Evolutionary conservation across 2,329 filamentous ascomycete species (phyloP).

Genomic region (Emmonsiellopsis sp.): DNA sequence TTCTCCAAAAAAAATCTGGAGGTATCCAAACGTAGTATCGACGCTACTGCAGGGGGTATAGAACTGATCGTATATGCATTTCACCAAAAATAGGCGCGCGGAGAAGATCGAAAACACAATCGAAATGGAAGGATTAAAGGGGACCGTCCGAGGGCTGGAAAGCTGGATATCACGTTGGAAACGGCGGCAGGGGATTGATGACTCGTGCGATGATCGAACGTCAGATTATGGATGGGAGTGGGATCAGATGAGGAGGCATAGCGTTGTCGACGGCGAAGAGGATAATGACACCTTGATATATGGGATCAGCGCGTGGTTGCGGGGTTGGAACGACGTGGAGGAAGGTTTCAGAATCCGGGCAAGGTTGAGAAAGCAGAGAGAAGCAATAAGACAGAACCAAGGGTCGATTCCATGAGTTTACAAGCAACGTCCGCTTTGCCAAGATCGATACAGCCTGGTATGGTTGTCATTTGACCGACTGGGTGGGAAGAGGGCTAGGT

Average conservation of each 20-base stretch:
- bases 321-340: slow-evolving; percentile 35
- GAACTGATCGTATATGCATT: background rate
- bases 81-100: slow-evolving; percentile 5
- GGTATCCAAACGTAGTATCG: background rate
- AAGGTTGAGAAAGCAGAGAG: slow-evolving; percentile 44
- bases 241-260: background rate
- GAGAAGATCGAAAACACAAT: slow-evolving; percentile 25
- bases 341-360: slow-evolving; percentile 37
- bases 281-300: slow-evolving; percentile 26
- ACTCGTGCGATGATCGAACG: background rate
- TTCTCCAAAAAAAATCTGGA: background rate
- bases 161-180: slow-evolving; percentile 23
- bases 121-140: slow-evolving; percentile 27
- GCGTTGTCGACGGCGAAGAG: slow-evolving; percentile 6
- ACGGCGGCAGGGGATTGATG: slow-evolving; percentile 10
- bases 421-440: too few relatives aligned
- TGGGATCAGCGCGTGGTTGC: slow-evolving; percentile 34
- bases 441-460: background rate
- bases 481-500: too few relatives aligned
- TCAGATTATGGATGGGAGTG: background rate
- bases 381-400: background rate
- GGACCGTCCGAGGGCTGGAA: slow-evolving; percentile 28
- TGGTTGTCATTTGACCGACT: too few relatives aligned
- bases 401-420: background rate
- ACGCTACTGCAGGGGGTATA: background rate